Evolutionary conservation across 805 yeast species (phyloP), one percentile per base, ranked within the genome.

Genomic region (Starmerella ratchasimensis): DNA sequence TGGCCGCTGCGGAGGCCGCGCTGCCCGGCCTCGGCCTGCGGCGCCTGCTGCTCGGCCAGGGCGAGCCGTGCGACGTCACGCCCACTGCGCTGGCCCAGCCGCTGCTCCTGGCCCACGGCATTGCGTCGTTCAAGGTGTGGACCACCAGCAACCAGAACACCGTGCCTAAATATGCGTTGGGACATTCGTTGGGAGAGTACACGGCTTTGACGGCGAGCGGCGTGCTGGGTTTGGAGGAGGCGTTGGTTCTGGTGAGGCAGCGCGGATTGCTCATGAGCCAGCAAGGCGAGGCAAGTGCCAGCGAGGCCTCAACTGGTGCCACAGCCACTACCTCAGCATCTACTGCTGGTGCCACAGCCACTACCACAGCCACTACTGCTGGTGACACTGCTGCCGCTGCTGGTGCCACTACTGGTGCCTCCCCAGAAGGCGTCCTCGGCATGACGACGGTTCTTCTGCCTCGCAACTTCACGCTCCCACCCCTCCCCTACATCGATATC

Each of bases 161-260:
- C 13, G 39, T 45, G 5, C 24, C 33, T 23, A 25, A 28, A 15
- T 59, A 45, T 41, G 44, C 60, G 3, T 36, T 64, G 44, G 74
- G 74, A 31, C 74, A 69, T 47, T 68, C 73, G 2, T 53, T 69
- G 21, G 74, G 74, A 4, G 72, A 69, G 48, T 68, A 63, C 47
- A 56, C 71, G 3, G 69, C 72, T 1, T 52, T 60, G 33, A 47
- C 58, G 2, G 53, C 62, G 5, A 50, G 64, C n/a, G 65, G 65
- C 2, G 49, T 52, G 9, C 41, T 66, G 4, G 51, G 56, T 15
- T 50, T 64, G 5, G 33, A 48, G 3, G 49, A 59, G 8, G 66
- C 67, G 1, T 54, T 68, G n/a, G 41, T 47, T 42, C 52, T 68
- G n/a, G 74, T 68, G 8, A 51, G 64, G 11, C 51, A 55, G 28